Conservation (phyloP, 768 basidiomycete genomes). For the Leccinum sublutescens region DNA sequence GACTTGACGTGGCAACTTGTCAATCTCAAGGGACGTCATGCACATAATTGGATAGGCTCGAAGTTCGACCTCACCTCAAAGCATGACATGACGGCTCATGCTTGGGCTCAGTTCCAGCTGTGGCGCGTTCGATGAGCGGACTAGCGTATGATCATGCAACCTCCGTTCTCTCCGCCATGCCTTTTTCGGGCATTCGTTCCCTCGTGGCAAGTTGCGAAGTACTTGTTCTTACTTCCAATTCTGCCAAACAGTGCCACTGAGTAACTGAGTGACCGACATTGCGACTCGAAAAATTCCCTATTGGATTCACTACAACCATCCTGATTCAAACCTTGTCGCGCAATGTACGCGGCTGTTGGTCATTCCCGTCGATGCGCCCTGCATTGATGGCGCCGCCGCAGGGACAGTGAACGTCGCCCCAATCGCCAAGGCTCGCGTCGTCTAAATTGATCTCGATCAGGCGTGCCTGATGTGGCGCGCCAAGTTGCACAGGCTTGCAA, state of each 20-base stretch:
- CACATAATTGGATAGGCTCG: background rate
- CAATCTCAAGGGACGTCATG: background rate
- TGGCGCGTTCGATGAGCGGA: background rate
- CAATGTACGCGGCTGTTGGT: background rate
- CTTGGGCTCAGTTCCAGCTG: background rate
- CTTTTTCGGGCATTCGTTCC: constrained; percentile 6
- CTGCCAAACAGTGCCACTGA: background rate
- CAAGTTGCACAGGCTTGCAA: background rate
- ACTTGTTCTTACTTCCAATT: background rate
- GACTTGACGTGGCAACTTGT: constrained; percentile 6
- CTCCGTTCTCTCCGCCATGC: background rate
- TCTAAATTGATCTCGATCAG: constrained; percentile 4
- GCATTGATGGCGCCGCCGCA: background rate
- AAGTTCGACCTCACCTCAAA: background rate
- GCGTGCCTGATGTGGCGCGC: constrained; percentile 16
- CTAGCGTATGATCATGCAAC: background rate
- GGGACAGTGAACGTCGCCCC: background rate
- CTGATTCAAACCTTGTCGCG: background rate
- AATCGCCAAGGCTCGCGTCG: constrained; percentile 5
- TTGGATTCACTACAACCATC: background rate
- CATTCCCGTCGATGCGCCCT: background rate
- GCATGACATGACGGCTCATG: background rate
- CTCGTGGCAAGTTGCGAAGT: background rate
- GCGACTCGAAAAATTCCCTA: background rate
- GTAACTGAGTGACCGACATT: background rate